phyloP scores from a whole-genome alignment of 768 basidiomycete genomes.

The Gymnopilus dilepis region DNA sequence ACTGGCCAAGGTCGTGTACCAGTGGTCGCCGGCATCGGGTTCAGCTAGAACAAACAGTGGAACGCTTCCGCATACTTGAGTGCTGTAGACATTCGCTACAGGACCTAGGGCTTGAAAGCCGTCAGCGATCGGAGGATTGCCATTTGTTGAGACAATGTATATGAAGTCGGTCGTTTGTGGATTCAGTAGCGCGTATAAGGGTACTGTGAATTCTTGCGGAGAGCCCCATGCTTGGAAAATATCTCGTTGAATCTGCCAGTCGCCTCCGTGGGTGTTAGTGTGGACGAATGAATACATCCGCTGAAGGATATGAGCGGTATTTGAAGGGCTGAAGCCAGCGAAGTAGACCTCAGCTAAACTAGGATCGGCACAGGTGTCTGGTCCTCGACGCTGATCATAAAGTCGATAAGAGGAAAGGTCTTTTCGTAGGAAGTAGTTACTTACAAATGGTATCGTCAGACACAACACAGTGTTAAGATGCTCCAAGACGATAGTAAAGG shows the following conservation, averaged over 20 bases:
- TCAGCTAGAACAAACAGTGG: not conserved
- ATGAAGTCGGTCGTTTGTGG: not conserved
- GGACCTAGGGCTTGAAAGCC: not conserved
- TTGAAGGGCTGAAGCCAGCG: not conserved
- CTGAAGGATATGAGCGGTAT: not conserved
- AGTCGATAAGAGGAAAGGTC: not conserved
- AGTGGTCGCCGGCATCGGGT: not conserved
- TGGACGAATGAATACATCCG: not conserved
- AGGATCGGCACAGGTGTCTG: not conserved
- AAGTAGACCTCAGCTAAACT: not conserved
- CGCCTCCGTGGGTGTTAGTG: not conserved
- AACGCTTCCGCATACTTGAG: not conserved
- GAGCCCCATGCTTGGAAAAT: not conserved
- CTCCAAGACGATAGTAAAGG: not conserved
- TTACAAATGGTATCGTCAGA: not conserved
- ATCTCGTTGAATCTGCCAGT: not conserved
- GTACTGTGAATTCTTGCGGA: not conserved
- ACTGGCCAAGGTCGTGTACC: not conserved
- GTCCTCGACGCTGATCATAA: not conserved
- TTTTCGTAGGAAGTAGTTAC: not conserved
- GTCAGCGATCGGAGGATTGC: not conserved
- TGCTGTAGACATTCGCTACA: not conserved
- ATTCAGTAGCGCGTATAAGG: not conserved
- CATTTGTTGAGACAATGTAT: not conserved
- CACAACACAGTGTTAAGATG: not conserved